These are phyloP conservation scores for Lactarius indigo DNA, from an alignment of 768 basidiomycete genomes.

Conservation along the genomic window DNA sequence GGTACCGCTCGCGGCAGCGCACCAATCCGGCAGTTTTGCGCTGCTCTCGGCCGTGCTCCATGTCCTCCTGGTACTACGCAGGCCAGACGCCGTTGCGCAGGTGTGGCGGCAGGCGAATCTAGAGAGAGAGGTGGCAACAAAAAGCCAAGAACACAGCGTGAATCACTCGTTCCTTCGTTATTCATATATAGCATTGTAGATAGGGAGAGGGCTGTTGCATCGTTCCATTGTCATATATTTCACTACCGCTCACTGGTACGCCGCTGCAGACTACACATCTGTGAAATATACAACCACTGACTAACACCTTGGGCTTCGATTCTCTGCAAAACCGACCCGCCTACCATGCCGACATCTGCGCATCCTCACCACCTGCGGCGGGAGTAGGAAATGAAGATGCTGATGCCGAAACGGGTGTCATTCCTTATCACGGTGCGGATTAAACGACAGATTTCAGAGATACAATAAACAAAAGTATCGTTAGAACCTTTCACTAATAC, in stretches of 20 bases:
- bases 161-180: neutral
- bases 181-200: no score
- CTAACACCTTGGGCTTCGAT: no score
- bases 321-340: no score
- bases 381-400: no score
- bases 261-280: neutral
- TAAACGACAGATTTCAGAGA: neutral
- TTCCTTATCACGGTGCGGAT: no score
- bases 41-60: constrained; percentile 82
- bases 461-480: neutral
- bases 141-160: neutral
- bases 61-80: constrained; percentile 63
- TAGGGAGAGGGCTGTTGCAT: neutral
- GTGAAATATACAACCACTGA: neutral
- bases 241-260: neutral
- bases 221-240: neutral
- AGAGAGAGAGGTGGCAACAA: no score
- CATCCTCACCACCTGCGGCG: no score
- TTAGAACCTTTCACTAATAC: neutral
- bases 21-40: constrained; percentile 92
- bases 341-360: no score
- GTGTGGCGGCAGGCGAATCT: constrained; percentile 49
- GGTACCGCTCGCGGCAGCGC: constrained; percentile 84
- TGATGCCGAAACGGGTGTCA: no score
- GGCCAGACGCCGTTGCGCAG: constrained; percentile 63